These are phyloP conservation scores for Neospora caninum DNA, from an alignment of 169 alveolate species.

Conservation along the genomic window DNA sequence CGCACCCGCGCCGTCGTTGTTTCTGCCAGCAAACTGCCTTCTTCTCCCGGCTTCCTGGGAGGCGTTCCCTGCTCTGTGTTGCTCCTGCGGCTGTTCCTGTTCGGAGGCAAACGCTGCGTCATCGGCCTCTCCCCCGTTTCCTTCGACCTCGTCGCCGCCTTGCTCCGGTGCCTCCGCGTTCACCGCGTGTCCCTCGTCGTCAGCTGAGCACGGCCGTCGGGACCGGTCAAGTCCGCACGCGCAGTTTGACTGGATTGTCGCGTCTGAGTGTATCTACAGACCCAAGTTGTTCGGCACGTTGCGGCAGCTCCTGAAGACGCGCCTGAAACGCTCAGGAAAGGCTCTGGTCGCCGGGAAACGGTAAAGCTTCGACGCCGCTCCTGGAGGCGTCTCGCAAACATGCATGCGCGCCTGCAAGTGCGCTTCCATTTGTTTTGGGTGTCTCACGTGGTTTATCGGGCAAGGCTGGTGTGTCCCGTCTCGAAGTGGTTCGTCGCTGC, in stretches of 20 bases:
- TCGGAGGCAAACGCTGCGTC: not conserved
- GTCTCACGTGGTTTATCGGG: too few species aligned
- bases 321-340: not conserved
- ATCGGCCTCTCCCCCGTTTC: not conserved
- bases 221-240: not conserved
- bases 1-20: not conserved
- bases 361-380: too few species aligned
- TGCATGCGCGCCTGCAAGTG: too few species aligned
- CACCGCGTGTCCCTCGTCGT: too few species aligned
- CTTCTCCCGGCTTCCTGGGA: not conserved
- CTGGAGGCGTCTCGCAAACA: too few species aligned
- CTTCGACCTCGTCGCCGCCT: too few species aligned
- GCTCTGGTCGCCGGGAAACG: not conserved
- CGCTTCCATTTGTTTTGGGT: too few species aligned
- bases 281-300: not conserved
- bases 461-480: too few species aligned
- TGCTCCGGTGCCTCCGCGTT: not conserved
- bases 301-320: not conserved
- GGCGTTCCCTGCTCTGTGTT: not conserved
- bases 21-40: not conserved
- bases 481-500: too few species aligned
- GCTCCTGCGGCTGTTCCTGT: constrained; percentile 2
- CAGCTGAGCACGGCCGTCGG: not conserved
- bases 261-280: constrained; percentile 13
- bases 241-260: constrained; percentile 5